phyloP scores from a whole-genome alignment of 2,329 filamentous ascomycete species.

The Stemphylium beticola region DNA sequence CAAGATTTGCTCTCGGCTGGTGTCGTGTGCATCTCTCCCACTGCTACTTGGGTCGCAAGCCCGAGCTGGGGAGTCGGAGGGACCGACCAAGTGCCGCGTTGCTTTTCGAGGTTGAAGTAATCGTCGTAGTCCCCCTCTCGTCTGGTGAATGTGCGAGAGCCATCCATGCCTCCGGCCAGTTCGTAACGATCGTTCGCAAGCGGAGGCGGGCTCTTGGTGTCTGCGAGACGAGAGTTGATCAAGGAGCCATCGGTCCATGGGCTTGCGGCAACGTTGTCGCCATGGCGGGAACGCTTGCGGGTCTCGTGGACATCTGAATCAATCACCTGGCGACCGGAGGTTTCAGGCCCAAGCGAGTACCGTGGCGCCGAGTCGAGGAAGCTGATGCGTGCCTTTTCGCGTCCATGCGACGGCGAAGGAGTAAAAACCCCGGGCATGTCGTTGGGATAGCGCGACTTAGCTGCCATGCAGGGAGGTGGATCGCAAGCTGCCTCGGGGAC shows the following conservation, averaged over 20 bases:
- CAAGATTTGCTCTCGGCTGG: constrained; percentile 34
- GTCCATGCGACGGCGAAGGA: constrained; percentile 23
- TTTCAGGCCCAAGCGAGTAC: constrained; percentile 34
- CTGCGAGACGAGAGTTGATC: constrained; percentile 28
- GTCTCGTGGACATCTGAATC: constrained; percentile 37
- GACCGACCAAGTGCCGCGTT: constrained; percentile 45
- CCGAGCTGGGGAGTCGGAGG: constrained; percentile 35
- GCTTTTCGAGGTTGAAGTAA: constrained; percentile 47
- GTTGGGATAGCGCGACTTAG: constrained; percentile 23
- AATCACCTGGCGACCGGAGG: constrained; percentile 38
- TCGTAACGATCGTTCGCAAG: constrained; percentile 60
- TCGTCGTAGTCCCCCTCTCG: constrained; percentile 52
- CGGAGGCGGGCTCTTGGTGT: constrained; percentile 49
- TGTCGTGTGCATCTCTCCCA: constrained; percentile 20
- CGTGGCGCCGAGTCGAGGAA: constrained; percentile 33
- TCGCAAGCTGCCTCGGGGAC: constrained; percentile 28
- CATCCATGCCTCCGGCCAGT: constrained; percentile 57
- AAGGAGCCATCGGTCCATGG: constrained; percentile 29
- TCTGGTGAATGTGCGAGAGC: constrained; percentile 48
- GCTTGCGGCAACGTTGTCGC: constrained; percentile 18
- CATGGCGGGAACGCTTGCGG: constrained; percentile 39
- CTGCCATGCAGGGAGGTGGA: constrained; percentile 32
- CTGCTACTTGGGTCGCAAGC: constrained; percentile 17
- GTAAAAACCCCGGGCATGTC: constrained; percentile 41
- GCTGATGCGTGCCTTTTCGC: constrained; percentile 19